A percentile compares a stretch with the other conserved stretches of the same genome.
phyloP scores from a whole-genome alignment of 2,329 filamentous ascomycete species.

The Moelleriella libera region DNA sequence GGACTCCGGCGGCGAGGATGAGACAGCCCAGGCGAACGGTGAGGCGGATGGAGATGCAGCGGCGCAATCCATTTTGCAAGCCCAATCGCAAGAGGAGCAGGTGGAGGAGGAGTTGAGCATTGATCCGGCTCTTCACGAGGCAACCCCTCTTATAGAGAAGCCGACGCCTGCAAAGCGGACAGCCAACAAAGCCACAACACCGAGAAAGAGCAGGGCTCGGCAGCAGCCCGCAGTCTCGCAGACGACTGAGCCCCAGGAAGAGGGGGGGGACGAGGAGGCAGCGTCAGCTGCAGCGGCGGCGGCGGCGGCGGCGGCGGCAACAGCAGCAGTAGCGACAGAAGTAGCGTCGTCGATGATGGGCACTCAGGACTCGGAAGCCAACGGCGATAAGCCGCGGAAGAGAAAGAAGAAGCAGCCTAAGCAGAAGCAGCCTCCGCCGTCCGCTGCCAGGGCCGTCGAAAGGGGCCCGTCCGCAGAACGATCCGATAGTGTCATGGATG shows the following conservation, averaged over 20 bases:
- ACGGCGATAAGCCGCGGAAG: neutral
- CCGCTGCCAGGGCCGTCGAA: neutral
- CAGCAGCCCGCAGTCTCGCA: conserved; percentile 9
- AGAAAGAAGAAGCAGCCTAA: neutral
- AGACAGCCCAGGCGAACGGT: conserved; percentile 2
- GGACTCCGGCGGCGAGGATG: conserved; percentile 15
- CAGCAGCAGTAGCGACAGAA: too few species aligned
- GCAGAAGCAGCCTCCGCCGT: too few species aligned
- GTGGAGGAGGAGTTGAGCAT: conserved; percentile 16
- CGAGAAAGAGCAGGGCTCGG: conserved; percentile 5
- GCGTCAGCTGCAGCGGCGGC: too few species aligned
- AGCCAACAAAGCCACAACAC: conserved; percentile 10
- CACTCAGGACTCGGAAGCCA: neutral
- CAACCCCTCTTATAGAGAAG: conserved; percentile 10
- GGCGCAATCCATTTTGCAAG: neutral
- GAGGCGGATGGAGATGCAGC: conserved; percentile 7
- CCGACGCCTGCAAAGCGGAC: conserved; percentile 11
- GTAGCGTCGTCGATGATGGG: too few species aligned
- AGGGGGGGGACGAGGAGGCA: too few species aligned
- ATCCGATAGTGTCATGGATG: conserved; percentile 24
- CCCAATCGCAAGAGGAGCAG: neutral
- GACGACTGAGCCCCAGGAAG: conserved; percentile 9
- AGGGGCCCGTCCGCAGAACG: conserved; percentile 5
- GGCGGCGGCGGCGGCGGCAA: too few species aligned
- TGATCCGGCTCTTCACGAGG: conserved; percentile 14